phyloP scores from a whole-genome alignment of 2,329 filamentous ascomycete genomes.

The Cercospora janseana region DNA sequence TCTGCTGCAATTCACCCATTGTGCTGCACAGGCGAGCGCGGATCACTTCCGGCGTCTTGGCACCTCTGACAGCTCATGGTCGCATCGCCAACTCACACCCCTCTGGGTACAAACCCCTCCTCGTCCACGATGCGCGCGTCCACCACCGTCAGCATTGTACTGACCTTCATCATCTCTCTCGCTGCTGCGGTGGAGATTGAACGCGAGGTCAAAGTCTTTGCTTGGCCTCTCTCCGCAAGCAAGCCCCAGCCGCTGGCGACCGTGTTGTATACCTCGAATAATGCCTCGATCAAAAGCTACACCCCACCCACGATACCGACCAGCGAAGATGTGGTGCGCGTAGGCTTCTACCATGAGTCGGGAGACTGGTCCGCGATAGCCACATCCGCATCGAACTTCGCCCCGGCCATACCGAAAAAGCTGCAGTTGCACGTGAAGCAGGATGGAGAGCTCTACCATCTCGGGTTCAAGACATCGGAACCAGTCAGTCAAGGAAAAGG shows the following conservation, averaged over 20 bases:
- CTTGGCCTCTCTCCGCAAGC: constrained; percentile 38
- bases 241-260: constrained; percentile 44
- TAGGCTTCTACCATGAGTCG: constrained; percentile 45
- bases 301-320: constrained; percentile 35
- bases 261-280: constrained; percentile 44
- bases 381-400: constrained; percentile 46
- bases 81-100: neutral
- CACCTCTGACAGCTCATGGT: constrained; percentile 4
- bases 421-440: constrained; percentile 46
- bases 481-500: constrained; percentile 19
- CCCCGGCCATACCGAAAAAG: constrained; percentile 44
- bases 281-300: constrained; percentile 42
- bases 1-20: neutral
- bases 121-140: constrained; percentile 38
- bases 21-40: constrained; percentile 2
- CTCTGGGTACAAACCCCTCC: neutral
- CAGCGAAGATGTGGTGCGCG: constrained; percentile 43
- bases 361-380: constrained; percentile 47
- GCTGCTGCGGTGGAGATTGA: constrained; percentile 28
- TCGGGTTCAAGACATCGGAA: constrained; percentile 45
- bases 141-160: constrained; percentile 38
- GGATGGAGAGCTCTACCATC: constrained; percentile 46
- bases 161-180: constrained; percentile 38
- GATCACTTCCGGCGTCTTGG: constrained; percentile 9
- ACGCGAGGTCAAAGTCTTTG: constrained; percentile 37